Base-by-base conservation (phyloP, 2,329 filamentous ascomycete genomes). In the Ophiobolus disseminans region DNA sequence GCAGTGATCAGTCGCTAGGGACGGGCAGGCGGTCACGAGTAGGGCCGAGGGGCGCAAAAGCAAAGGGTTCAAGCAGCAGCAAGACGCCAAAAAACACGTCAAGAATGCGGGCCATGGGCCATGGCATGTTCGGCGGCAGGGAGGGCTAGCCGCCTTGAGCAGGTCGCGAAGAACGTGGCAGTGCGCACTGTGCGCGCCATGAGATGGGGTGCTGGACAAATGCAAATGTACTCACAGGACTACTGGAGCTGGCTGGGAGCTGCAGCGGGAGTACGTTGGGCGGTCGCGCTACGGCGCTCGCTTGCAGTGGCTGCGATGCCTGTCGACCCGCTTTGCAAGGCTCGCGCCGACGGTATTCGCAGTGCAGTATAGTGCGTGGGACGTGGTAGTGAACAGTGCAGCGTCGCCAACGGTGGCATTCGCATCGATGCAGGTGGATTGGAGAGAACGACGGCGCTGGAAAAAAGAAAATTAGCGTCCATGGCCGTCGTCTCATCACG, bases 91-190 rank as follows among this genome's bases (percentile, higher is more conserved):
- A 48, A 40, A 51, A 50, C 49, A 54, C 49, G 47, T 43, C 50
- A 52, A 51, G 57, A 60, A 53, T 53, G 55, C 48, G 52, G 21
- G 40, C 40, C 20, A 32, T 23, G 30, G 21, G 14, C 37, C 6
- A 10, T 10, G 8, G 19, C 16, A 11, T 17, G n/a, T 20, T 21
- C n/a, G n/a, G n/a, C n/a, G n/a, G 26, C 44, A 40, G 44, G 36
- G 32, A 40, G 37, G 7, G 10, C 61, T 64, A 60, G 58, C 60
- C 58, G 45, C 39, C 38, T 60, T 54, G 52, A 58, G 61, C 53
- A 61, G 55, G 59, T 61, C n/a, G n/a, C n/a, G 44, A 35, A 43
- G 42, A 43, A 50, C 49, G 52, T 61, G 58, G 53, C 60, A 63
- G 58, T 46, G 58, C 52, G 46, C 32, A 22, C 23, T 22, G 36